Evolutionary conservation across 2,329 filamentous ascomycete genomes (phyloP).

Genomic region (Fusarium nisikadoi): DNA sequence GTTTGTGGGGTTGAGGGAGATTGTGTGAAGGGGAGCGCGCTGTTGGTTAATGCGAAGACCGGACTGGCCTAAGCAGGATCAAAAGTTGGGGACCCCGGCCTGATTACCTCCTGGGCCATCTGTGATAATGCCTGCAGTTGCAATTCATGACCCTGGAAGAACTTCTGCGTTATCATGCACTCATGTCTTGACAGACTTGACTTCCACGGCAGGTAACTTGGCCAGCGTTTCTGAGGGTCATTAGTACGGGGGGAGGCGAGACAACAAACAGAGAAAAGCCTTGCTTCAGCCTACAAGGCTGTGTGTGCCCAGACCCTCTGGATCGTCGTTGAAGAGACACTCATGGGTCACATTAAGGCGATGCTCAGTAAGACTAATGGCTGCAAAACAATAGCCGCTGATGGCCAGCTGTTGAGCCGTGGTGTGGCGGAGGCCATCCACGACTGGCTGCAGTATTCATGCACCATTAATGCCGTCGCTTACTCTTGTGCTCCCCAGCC

Average conservation of each 20-base stretch:
- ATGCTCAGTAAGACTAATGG: slow-evolving; percentile 9
- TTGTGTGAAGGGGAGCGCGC: slow-evolving; percentile 12
- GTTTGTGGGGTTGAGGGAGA: slow-evolving; percentile 35
- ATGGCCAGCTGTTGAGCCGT: slow-evolving; percentile 7
- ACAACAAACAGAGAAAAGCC: slow-evolving; percentile 3
- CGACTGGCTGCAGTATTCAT: not conserved
- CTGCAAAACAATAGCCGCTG: slow-evolving; percentile 7
- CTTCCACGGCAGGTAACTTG: not conserved
- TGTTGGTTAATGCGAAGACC: slow-evolving; percentile 27
- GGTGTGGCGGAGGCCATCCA: slow-evolving; percentile 19
- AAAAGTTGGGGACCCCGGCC: slow-evolving; percentile 36
- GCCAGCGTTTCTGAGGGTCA: not conserved
- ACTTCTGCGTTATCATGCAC: not conserved
- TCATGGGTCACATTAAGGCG: slow-evolving; percentile 9
- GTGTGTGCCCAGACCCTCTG: not conserved
- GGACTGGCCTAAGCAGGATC: slow-evolving; percentile 6
- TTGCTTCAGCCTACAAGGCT: slow-evolving; percentile 7
- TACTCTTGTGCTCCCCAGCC: not conserved
- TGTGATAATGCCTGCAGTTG: slow-evolving; percentile 13
- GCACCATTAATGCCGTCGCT: slow-evolving; percentile 6
- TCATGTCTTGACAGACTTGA: not conserved
- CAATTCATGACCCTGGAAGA: slow-evolving; percentile 10
- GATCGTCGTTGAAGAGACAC: not conserved
- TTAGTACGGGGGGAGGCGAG: slow-evolving; percentile 1
- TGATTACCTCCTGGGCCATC: slow-evolving; percentile 2